Conservation (phyloP, 371 early-diverging fungal species). For the Mortierella sp. region DNA sequence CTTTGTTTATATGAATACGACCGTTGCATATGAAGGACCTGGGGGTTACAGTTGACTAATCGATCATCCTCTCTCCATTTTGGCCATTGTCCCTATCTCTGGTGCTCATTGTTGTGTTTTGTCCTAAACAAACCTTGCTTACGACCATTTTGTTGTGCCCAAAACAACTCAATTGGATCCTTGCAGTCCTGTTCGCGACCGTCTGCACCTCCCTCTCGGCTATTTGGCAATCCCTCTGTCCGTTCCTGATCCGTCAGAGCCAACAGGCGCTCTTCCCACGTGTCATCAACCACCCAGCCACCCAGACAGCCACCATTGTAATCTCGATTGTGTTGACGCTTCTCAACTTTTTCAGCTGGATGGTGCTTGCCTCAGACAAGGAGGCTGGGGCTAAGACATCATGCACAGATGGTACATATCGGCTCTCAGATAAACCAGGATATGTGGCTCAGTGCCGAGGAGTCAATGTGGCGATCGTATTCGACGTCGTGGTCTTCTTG, state of each 20-base stretch:
- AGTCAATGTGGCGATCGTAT: constrained; percentile 33
- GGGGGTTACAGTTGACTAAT: not conserved
- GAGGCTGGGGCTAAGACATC: constrained; percentile 30
- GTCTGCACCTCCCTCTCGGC: constrained; percentile 39
- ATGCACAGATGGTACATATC: constrained; percentile 14
- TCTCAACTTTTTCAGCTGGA: constrained; percentile 53
- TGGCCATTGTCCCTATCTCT: constrained; percentile 1
- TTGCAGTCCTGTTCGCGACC: constrained; percentile 47
- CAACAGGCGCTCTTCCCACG: constrained; percentile 39
- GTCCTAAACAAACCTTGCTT: not conserved
- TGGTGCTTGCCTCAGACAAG: constrained; percentile 28
- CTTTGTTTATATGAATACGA: constrained; percentile 2
- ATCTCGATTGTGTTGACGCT: constrained; percentile 43
- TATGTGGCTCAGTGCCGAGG: constrained; percentile 37
- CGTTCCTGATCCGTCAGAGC: constrained; percentile 43
- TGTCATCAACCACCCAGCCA: constrained; percentile 46
- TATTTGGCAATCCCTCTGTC: constrained; percentile 50
- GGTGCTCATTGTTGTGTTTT: not conserved
- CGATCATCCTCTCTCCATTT: not conserved
- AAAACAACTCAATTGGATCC: too few relatives aligned
- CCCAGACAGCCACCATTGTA: constrained; percentile 45
- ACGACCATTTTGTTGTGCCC: not conserved
- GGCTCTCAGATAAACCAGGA: constrained; percentile 13
- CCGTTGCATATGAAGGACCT: too few relatives aligned
- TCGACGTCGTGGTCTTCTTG: constrained; percentile 34